A percentile compares a stretch with the other conserved stretches of the same genome.
phyloP scores from a whole-genome alignment of 306 rosid species.

The Mimosa pudica region DNA sequence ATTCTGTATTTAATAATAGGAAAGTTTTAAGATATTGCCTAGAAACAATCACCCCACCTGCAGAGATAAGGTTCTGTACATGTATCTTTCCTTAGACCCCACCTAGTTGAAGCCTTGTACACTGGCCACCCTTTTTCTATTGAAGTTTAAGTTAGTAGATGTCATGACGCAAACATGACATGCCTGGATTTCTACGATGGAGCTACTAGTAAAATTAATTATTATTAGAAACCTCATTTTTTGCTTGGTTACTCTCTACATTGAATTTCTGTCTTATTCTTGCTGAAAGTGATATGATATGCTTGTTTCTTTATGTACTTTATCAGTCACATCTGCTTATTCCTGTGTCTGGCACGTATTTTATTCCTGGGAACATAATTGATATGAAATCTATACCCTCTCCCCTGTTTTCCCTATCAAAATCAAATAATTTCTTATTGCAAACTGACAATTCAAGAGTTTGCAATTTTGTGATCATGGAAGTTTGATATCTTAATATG shows the following conservation, averaged over 20 bases:
- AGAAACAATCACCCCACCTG: no score
- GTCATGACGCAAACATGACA: constrained; percentile 5
- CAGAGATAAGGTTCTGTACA: no score
- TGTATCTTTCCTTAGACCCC: no score
- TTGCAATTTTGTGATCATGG: constrained; percentile 10
- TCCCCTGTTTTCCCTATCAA: neutral
- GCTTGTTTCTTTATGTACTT: constrained; percentile 30
- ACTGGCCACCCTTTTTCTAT: no score
- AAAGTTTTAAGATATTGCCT: no score
- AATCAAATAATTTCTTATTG: neutral
- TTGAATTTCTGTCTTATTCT: neutral
- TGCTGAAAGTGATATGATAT: constrained; percentile 1
- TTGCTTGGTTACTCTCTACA: neutral
- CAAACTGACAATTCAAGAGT: neutral
- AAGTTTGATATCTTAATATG: constrained; percentile 21
- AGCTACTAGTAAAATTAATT: constrained; percentile 10
- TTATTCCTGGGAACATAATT: neutral
- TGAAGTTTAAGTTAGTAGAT: neutral
- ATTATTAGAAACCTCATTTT: constrained; percentile 18
- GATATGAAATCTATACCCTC: neutral
- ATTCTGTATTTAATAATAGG: neutral
- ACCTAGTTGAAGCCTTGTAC: no score
- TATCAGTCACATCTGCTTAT: constrained; percentile 9
- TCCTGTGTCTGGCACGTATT: constrained; percentile 11
- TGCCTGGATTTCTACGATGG: constrained; percentile 10